Base-by-base conservation (phyloP, 495 filamentous ascomycete species). In the Xylaria grammica region DNA sequence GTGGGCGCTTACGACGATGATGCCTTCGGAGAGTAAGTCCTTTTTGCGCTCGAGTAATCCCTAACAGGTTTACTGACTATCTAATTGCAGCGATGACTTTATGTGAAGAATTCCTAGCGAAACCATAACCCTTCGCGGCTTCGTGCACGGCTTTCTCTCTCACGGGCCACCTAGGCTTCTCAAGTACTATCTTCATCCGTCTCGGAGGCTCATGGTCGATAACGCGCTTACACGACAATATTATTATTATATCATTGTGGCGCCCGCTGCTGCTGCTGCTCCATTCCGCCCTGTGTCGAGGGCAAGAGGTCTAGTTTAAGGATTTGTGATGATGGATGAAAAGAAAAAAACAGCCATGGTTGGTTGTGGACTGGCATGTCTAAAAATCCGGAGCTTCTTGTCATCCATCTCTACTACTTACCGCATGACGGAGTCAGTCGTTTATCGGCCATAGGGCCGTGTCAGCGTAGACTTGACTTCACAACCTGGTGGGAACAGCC, bases 21-120 rank as follows among this genome's bases (percentile, higher is more conserved):
- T 63, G 88, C 83, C 44, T 91, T 91, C 70, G 92, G 88, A 80
- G 93, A 92, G 84, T 90, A 81, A 86, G 91, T 86, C 40, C 11
- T 9, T n/a, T 3, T 10, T 27, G 56, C 0, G 30, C 0, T 13
- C 38, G 22, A 22, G 4, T n/a, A 6, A 53, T 4, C 9, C 36
- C 1, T 30, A 9, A 29, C 45, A 15, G 10, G 15, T 34, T 8
- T 44, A 52, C 72, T 77, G 54, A 79, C 70, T n/a, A 22, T 30
- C 19, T 8, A 52, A 29, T 51, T 27, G 19, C 19, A 83, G 81
- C 45, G 79, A 84, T 20, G 81, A 84, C 63, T 84, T 84, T 55
- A 84, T 84, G 81, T 84, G 79, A 82, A 77, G 57, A 64, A 10
- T 15, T 26, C n/a, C 24, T 49, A 27, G 32, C 7, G 46, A 46